A percentile compares a stretch with the other conserved stretches of the same genome.
These are phyloP conservation scores for Cynara cardunculus DNA, from an alignment of 129 eudicot species.

Conservation along the genomic window DNA sequence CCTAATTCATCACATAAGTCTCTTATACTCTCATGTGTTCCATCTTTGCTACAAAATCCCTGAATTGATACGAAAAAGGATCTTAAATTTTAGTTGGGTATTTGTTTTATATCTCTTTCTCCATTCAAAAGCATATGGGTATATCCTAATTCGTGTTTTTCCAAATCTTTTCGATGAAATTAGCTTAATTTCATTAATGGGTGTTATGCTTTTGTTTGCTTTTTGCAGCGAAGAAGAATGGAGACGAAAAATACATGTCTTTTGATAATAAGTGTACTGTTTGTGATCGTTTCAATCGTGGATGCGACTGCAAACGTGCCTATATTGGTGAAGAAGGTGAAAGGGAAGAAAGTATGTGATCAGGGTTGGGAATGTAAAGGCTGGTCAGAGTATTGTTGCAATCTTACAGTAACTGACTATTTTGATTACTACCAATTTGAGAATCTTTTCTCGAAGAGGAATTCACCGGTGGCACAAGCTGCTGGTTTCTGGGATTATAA, in stretches of 20 bases:
- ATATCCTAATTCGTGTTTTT: not conserved
- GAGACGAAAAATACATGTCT: conserved; percentile 29
- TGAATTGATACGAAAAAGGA: not conserved
- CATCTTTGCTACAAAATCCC: not conserved
- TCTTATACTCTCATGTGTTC: too few relatives aligned
- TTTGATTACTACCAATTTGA: conserved; percentile 91
- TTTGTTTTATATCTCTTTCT: not conserved
- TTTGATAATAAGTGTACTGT: conserved; percentile 17
- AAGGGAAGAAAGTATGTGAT: conserved; percentile 63
- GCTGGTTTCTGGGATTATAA: conserved; percentile 86
- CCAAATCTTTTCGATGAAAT: not conserved
- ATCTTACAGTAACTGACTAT: conserved; percentile 71
- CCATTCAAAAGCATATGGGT: conserved; percentile 5
- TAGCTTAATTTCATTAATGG: not conserved
- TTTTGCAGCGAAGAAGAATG: conserved; percentile 30
- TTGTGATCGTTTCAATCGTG: conserved; percentile 18
- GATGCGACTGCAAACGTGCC: conserved; percentile 22
- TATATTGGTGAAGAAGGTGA: conserved; percentile 48
- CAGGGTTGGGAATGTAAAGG: conserved; percentile 86
- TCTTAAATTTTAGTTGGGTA: not conserved
- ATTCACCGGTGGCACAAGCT: conserved; percentile 73
- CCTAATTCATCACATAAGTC: not conserved
- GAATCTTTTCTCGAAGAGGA: conserved; percentile 79
- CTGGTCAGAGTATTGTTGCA: conserved; percentile 75
- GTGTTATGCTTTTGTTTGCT: not conserved